Percentiles rank a stretch among this genome's conserved stretches.
Conservation (phyloP, 1,284 basidiomycete species). For the Psilocybe mexicana region DNA sequence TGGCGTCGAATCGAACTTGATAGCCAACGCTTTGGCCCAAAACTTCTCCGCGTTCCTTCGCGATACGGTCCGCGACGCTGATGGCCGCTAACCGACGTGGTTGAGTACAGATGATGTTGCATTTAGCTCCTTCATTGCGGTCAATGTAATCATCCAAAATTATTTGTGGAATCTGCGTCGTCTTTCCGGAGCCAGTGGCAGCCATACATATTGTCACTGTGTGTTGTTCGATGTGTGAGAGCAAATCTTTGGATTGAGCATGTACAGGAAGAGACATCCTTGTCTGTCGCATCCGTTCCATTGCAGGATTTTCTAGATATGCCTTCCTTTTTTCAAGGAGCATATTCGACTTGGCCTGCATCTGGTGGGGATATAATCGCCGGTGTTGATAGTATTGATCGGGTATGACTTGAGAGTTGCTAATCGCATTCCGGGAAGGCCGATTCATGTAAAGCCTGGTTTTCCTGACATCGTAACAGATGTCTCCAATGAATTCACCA, state of each 20-base stretch:
- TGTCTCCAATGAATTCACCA: constrained; percentile 73
- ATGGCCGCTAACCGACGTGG: constrained; percentile 92
- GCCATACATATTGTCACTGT: constrained; percentile 95
- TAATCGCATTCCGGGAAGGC: constrained; percentile 29
- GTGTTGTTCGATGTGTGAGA: constrained; percentile 75
- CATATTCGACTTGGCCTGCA: constrained; percentile 55
- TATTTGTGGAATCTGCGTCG: constrained; percentile 93
- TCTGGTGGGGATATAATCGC: neutral
- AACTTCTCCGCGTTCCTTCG: constrained; percentile 83
- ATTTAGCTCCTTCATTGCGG: constrained; percentile 76
- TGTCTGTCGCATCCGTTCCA: constrained; percentile 69
- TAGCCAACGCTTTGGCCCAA: constrained; percentile 84
- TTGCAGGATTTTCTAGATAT: constrained; percentile 65
- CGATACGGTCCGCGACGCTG: constrained; percentile 90
- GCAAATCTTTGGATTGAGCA: constrained; percentile 62
- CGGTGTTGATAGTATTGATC: neutral
- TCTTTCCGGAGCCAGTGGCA: constrained; percentile 94
- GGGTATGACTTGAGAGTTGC: neutral
- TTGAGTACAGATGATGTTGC: constrained; percentile 94
- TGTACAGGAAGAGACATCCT: constrained; percentile 77
- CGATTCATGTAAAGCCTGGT: constrained; percentile 44
- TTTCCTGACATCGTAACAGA: constrained; percentile 68
- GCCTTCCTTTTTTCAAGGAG: constrained; percentile 56
- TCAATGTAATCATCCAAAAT: constrained; percentile 87
- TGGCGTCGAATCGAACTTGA: constrained; percentile 90